Evolutionary conservation across 345 rosid genomes (phyloP).

Genomic region (Anacardium occidentale): DNA sequence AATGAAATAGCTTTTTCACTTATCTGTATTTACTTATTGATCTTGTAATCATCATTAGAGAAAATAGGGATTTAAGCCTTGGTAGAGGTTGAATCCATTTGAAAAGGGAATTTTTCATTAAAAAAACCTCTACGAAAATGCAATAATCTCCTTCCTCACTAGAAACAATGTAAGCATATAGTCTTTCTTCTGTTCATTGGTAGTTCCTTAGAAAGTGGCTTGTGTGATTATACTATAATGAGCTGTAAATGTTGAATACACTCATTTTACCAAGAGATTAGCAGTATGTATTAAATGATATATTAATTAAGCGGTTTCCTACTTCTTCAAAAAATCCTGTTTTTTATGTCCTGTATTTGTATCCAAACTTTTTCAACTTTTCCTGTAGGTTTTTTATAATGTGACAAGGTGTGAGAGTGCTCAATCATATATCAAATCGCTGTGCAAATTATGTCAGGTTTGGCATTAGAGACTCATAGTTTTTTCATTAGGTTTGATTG

Average conservation of each 20-base stretch:
- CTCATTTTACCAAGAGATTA: neutral
- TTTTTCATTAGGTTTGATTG: neutral
- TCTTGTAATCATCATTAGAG: neutral
- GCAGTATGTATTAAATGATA: neutral
- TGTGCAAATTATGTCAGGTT: neutral
- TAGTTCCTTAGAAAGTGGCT: neutral
- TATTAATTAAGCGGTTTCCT: neutral
- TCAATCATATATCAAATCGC: neutral
- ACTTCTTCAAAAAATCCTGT: neutral
- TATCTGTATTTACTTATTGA: neutral
- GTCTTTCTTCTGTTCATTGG: neutral
- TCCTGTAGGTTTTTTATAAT: neutral
- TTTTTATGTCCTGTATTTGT: neutral
- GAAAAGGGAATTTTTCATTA: neutral
- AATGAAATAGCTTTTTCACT: neutral
- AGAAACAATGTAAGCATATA: neutral
- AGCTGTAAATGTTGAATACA: neutral
- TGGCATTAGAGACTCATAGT: neutral
- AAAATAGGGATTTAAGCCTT: neutral
- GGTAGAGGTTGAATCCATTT: neutral
- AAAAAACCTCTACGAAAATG: neutral
- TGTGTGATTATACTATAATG: neutral
- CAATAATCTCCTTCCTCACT: neutral
- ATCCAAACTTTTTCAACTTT: neutral
- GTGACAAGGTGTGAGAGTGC: neutral